These are phyloP conservation scores for Boletus rex-veris DNA, from an alignment of 768 basidiomycete genomes.

Conservation along the genomic window DNA sequence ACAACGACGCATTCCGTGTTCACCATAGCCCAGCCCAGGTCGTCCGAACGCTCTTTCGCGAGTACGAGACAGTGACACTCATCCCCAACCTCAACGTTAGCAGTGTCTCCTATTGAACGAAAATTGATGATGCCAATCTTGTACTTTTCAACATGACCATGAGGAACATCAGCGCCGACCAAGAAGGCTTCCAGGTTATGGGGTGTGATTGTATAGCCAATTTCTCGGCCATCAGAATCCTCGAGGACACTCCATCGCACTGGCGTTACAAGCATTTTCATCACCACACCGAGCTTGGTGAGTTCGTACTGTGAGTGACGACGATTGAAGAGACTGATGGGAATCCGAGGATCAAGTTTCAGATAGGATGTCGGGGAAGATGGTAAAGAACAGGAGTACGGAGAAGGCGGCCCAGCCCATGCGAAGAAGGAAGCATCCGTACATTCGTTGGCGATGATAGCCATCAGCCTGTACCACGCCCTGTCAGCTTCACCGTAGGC, in stretches of 20 bases:
- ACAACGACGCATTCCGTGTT: slow-evolving; percentile 17
- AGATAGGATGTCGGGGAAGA: slow-evolving; percentile 9
- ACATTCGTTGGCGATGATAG: slow-evolving; percentile 11
- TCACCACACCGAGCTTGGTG: slow-evolving; percentile 11
- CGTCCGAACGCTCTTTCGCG: slow-evolving; percentile 2
- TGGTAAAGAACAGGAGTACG: slow-evolving; percentile 10
- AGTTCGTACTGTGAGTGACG: slow-evolving; percentile 9
- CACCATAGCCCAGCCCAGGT: slow-evolving; percentile 13
- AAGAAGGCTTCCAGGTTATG: slow-evolving; percentile 5
- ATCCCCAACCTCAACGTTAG: neutral
- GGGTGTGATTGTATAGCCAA: slow-evolving; percentile 10
- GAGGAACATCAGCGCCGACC: slow-evolving; percentile 2
- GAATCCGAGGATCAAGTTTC: slow-evolving; percentile 1
- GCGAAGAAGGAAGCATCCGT: slow-evolving; percentile 11
- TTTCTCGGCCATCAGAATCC: slow-evolving; percentile 5
- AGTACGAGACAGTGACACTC: slow-evolving; percentile 12
- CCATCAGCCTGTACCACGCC: slow-evolving; percentile 22
- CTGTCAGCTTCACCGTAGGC: slow-evolving; percentile 23
- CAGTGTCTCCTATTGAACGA: neutral
- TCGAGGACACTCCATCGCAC: slow-evolving; percentile 10
- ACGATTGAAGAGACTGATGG: neutral
- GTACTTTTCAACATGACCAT: slow-evolving; percentile 2
- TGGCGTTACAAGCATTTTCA: slow-evolving; percentile 8
- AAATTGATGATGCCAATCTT: slow-evolving; percentile 11
- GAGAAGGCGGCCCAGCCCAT: slow-evolving; percentile 11